Percentiles rank a stretch among this genome's conserved stretches.
Evolutionary conservation across 352 stramenopile genomes (phyloP).

Genomic region (Phytophthora nicotianae): DNA sequence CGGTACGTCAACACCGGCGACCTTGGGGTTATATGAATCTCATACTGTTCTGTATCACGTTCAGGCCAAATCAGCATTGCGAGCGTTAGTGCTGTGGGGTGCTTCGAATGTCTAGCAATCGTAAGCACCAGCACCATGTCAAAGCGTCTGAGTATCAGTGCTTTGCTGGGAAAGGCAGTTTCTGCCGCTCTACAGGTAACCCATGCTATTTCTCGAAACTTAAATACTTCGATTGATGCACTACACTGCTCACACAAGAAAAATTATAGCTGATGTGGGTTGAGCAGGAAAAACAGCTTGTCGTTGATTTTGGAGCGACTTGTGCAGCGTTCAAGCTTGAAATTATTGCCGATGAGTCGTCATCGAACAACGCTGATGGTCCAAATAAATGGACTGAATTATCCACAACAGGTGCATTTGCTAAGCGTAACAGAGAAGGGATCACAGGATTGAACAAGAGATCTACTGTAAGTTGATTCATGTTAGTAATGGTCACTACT

Average conservation of each 20-base stretch:
- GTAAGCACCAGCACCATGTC: conserved; percentile 20
- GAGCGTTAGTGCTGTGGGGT: neutral
- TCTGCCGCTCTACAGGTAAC: conserved; percentile 22
- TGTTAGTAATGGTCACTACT: neutral
- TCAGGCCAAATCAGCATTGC: conserved; percentile 38
- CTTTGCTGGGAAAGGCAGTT: conserved; percentile 24
- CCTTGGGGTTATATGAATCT: neutral
- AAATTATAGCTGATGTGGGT: conserved; percentile 31
- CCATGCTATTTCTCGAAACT: neutral
- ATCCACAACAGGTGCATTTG: conserved; percentile 1
- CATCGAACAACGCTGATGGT: neutral
- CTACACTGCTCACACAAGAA: neutral
- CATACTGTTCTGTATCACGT: neutral
- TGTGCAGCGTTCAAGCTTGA: conserved; percentile 21
- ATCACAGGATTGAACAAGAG: neutral
- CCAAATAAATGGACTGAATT: neutral
- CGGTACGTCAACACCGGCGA: conserved; percentile 17
- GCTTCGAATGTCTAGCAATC: conserved; percentile 22
- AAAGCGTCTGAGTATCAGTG: conserved; percentile 28
- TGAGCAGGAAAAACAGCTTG: conserved; percentile 13
- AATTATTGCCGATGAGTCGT: conserved; percentile 7
- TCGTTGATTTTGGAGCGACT: conserved; percentile 21
- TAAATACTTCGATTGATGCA: neutral
- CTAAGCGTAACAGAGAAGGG: neutral
- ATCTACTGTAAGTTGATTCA: conserved; percentile 7